Evolutionary conservation across 768 basidiomycete species (phyloP), one percentile per base, ranked within the genome.

Genomic region (Psilocybe sp.): DNA sequence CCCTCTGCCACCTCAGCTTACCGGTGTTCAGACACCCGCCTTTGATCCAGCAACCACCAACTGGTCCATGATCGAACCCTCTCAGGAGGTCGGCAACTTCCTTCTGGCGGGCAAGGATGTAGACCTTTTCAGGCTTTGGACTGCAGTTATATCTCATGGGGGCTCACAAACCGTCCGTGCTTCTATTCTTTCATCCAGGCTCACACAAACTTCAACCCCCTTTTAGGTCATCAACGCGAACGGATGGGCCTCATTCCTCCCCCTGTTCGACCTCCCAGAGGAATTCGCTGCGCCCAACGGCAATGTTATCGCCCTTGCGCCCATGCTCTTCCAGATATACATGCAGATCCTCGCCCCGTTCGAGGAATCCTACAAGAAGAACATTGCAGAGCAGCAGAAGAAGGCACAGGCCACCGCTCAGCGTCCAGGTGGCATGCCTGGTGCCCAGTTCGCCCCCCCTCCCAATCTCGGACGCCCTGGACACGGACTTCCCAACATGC

Each of bases 1-100:
- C n/a, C 89, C 89, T 44, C 73, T 92, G 3, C 91, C 91, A 2
- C 87, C 87, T n/a, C 64, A 77, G 14, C 72, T 92, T 52, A 89
- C 85, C 9, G 85, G 87, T 40, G 59, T 82, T 42, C 71, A 76
- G 14, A 74, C 75, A 44, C 71, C 78, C 4, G 71, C 69, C 45
- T 92, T 81, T 55, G 89, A 92, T 64, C 82, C 79, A 20, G 64
- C 63, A 40, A 75, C 69, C 38, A 82, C 89, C 1, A 76, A 69
- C 16, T 92, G 85, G 84, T 80, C 81, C 60, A 67, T 69, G 46
- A 69, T 92, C 51, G 87, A 91, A 51, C 71, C 78, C 20, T 78
- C 82, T 10, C 60, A 71, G 48, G 86, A 87, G 54, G 56, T 76
- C 10, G 90, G 91, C 31, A 68, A 76, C 36, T 74, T 92, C 64